Conservation (phyloP, 2,329 filamentous ascomycete species). For the Albifimbria verrucaria region DNA sequence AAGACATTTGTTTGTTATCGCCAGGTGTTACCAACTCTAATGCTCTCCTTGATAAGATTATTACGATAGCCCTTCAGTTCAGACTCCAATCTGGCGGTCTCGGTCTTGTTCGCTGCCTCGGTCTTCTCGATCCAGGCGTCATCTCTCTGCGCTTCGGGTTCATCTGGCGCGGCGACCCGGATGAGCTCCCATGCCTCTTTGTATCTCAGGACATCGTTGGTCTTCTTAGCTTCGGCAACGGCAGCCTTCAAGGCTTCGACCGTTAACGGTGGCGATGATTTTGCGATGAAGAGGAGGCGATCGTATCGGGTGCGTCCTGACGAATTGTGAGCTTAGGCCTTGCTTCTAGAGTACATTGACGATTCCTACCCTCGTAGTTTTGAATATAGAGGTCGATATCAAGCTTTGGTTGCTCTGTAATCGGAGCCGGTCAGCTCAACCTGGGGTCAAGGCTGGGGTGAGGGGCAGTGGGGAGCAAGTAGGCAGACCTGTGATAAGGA, state of each 20-base stretch:
- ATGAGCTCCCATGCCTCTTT: constrained; percentile 65
- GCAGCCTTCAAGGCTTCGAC: constrained; percentile 79
- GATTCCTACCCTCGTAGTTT: constrained; percentile 73
- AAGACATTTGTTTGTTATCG: neutral
- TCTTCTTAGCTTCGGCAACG: constrained; percentile 70
- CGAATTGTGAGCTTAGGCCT: too few species aligned
- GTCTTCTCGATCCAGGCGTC: constrained; percentile 70
- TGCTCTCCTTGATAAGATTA: constrained; percentile 96
- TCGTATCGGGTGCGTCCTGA: constrained; percentile 79
- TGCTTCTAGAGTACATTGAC: too few species aligned
- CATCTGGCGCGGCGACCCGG: constrained; percentile 58
- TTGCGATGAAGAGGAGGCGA: constrained; percentile 78
- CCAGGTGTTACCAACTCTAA: constrained; percentile 56
- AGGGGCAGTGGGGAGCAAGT: neutral
- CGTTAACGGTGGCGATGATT: constrained; percentile 70
- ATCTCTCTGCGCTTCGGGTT: constrained; percentile 66
- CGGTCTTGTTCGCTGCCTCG: constrained; percentile 62
- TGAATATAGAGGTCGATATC: constrained; percentile 88
- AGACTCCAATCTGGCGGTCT: constrained; percentile 73
- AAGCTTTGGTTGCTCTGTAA: constrained; percentile 75
- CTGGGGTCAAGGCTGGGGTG: neutral
- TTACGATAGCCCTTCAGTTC: constrained; percentile 94
- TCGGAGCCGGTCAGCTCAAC: neutral
- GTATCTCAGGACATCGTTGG: constrained; percentile 72
- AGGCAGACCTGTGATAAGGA: constrained; percentile 45